These are phyloP conservation scores for Bryoglossum gracile DNA, from an alignment of 495 filamentous ascomycete species.

Conservation along the genomic window DNA sequence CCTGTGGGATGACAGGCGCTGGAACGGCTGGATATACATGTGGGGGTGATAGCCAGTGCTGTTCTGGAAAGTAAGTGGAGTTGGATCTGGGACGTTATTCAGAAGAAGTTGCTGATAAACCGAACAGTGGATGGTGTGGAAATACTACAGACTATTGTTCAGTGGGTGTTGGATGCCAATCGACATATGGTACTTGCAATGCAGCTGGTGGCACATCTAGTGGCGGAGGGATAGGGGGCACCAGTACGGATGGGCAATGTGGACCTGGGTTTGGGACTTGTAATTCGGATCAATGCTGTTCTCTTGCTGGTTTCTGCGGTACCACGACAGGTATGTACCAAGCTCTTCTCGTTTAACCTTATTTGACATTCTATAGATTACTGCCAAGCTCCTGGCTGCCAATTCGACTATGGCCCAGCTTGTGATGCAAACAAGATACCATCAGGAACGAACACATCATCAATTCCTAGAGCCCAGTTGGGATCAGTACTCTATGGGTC, in stretches of 20 bases:
- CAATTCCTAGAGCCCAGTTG: slow-evolving; percentile 50
- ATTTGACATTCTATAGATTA: slow-evolving; percentile 34
- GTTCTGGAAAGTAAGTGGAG: slow-evolving; percentile 24
- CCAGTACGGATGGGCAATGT: slow-evolving; percentile 25
- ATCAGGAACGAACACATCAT: slow-evolving; percentile 50
- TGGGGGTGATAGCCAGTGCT: slow-evolving; percentile 27
- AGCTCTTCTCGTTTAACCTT: neutral
- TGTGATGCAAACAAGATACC: slow-evolving; percentile 66
- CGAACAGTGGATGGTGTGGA: slow-evolving; percentile 14
- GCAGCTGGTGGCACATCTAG: slow-evolving; percentile 3
- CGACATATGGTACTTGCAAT: slow-evolving; percentile 16
- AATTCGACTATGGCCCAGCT: slow-evolving; percentile 53
- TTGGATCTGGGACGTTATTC: neutral
- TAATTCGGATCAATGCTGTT: slow-evolving; percentile 54
- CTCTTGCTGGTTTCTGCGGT: slow-evolving; percentile 44
- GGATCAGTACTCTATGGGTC: slow-evolving; percentile 55
- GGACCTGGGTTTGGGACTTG: slow-evolving; percentile 43
- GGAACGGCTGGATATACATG: slow-evolving; percentile 30
- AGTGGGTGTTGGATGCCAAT: slow-evolving; percentile 10
- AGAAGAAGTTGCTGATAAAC: neutral
- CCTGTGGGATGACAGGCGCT: slow-evolving; percentile 28
- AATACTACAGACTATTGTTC: slow-evolving; percentile 14
- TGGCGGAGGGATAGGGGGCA: slow-evolving; percentile 1
- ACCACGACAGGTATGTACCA: neutral
- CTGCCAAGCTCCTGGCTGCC: slow-evolving; percentile 63